phyloP scores from a whole-genome alignment of 2,329 filamentous ascomycete genomes.

The Penicillium aurantiogriseum region DNA sequence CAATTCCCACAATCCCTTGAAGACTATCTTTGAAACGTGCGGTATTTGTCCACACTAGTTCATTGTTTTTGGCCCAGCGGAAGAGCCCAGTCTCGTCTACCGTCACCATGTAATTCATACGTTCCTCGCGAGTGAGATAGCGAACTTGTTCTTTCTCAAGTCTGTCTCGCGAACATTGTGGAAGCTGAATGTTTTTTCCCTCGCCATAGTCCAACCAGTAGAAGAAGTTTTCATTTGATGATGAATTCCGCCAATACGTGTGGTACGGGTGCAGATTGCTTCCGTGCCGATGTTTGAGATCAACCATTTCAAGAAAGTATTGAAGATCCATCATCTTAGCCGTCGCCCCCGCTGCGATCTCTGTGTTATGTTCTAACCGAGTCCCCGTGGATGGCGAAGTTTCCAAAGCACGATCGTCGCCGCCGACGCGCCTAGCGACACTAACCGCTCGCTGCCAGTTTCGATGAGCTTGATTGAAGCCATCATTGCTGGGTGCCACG shows the following conservation, averaged over 20 bases:
- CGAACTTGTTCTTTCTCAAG: slow-evolving; percentile 77
- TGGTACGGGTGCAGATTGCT: slow-evolving; percentile 80
- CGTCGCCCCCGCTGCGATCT: slow-evolving; percentile 58
- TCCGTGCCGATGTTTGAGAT: slow-evolving; percentile 83
- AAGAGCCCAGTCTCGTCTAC: slow-evolving; percentile 72
- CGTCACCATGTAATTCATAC: slow-evolving; percentile 74
- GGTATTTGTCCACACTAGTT: slow-evolving; percentile 71
- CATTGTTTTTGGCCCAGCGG: slow-evolving; percentile 83
- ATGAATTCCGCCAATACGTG: slow-evolving; percentile 72
- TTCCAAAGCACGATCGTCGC: slow-evolving; percentile 44
- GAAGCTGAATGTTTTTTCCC: slow-evolving; percentile 67
- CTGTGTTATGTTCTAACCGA: slow-evolving; percentile 41
- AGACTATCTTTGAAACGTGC: slow-evolving; percentile 72
- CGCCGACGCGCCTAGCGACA: slow-evolving; percentile 70
- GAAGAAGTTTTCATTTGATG: slow-evolving; percentile 86
- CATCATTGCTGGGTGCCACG: slow-evolving; percentile 9
- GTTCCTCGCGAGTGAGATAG: slow-evolving; percentile 79
- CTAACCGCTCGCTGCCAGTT: slow-evolving; percentile 75
- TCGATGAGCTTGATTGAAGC: slow-evolving; percentile 52
- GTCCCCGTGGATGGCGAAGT: slow-evolving; percentile 29
- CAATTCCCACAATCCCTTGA: slow-evolving; percentile 65
- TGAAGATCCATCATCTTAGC: slow-evolving; percentile 80
- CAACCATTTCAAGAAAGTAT: slow-evolving; percentile 84
- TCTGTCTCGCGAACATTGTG: slow-evolving; percentile 68
- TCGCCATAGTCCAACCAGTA: slow-evolving; percentile 87